Evolutionary conservation across 2,329 filamentous ascomycete genomes (phyloP).

Genomic region (Alternaria novae-zelandiae): DNA sequence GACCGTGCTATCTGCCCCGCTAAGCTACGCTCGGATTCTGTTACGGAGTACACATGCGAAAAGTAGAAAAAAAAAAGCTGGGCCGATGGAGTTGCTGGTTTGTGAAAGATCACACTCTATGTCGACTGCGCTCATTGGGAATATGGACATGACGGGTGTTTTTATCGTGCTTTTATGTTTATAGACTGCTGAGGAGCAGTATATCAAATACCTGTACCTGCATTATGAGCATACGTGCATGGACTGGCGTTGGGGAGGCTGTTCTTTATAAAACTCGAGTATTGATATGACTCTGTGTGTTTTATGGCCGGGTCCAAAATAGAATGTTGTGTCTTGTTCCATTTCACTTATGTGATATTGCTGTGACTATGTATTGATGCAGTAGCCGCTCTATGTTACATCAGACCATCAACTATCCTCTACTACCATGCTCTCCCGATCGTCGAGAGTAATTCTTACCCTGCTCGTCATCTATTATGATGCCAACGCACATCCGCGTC

Average conservation of each 20-base stretch:
- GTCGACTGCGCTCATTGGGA: neutral
- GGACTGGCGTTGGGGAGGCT: slow-evolving; percentile 9
- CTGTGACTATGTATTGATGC: neutral
- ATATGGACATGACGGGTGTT: neutral
- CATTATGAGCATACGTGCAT: slow-evolving; percentile 17
- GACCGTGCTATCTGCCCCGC: neutral
- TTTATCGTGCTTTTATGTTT: neutral
- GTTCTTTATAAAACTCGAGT: slow-evolving; percentile 1
- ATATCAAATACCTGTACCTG: slow-evolving; percentile 22
- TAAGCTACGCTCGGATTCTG: neutral
- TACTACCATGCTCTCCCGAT: neutral
- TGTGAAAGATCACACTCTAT: neutral
- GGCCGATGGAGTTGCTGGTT: neutral
- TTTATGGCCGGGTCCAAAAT: neutral
- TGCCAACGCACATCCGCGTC: too few species aligned
- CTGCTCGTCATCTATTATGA: neutral
- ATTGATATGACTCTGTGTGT: slow-evolving; percentile 1
- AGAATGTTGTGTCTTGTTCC: neutral
- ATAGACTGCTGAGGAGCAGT: slow-evolving; percentile 28
- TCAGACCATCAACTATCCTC: neutral
- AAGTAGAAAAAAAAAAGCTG: neutral
- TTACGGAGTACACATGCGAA: neutral
- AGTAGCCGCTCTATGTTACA: neutral
- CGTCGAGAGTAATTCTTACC: neutral
- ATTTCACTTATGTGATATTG: neutral